Base-by-base conservation (phyloP, 2,329 filamentous ascomycete genomes). In the Didymella pomorum region DNA sequence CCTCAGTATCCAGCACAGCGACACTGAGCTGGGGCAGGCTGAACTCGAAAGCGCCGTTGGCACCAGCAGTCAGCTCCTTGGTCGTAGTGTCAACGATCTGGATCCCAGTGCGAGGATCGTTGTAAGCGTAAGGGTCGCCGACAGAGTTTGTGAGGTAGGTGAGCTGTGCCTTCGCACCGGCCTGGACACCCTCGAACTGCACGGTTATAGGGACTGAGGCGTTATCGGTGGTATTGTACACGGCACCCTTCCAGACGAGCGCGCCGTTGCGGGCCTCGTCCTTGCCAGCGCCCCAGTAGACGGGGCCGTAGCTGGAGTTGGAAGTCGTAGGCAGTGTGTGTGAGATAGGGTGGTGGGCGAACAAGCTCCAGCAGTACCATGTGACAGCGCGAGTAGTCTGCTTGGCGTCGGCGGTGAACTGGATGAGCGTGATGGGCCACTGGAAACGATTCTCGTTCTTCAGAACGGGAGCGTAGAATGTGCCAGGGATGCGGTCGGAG, bases 401-500 rank as follows among this genome's bases (percentile, higher is more conserved):
- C 28, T 64, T 71, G 44, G 76, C 68, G 57, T 80, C 73, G 2
- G 78, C 78, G n/a, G 74, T 72, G 59, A 70, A 81, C 31, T 78
- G 73, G 26, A 80, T 71, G 6, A 80, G 62, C 4, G 77, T 76
- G 2, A 78, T 77, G 14, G 69, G 60, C 75, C 75, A 77, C 52
- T 77, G 68, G 58, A 68, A 75, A 16, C 68, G 64, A 60, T 77
- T 74, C 52, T 71, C 64, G 60, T 77, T 76, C 55, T 74, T 71
- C 21, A 77, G 35, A 0, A 74, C 64, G 0, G 74, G 74, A 1
- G 73, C 73, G 53, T 74, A 72, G 49, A 68, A 69, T 0, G 82
- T 81, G 7, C 83, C 84, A 2, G 82, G 80, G 43, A 88, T 81
- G 20, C 82, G 80, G 64, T 88, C 85, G 3, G 81, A 80, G 73